Evolutionary conservation across 441 rosid genomes (phyloP).

Genomic region (Melastoma candidum): DNA sequence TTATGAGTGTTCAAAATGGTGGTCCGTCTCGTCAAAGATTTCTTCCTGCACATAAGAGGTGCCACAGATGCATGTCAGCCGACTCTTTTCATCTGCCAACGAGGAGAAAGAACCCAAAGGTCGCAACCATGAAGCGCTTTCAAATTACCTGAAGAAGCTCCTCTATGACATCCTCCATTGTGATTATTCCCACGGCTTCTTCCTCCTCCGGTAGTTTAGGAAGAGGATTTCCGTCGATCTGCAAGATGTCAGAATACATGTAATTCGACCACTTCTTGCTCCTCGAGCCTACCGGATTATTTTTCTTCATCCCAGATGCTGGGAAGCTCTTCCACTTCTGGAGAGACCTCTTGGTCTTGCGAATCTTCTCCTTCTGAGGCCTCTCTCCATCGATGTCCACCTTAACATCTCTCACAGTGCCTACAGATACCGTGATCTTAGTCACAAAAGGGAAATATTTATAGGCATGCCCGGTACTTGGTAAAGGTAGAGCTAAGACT

Average conservation of each 20-base stretch:
- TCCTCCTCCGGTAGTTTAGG: conserved; percentile 63
- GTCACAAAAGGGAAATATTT: no score
- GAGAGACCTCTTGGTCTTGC: conserved; percentile 53
- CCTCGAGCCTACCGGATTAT: conserved; percentile 32
- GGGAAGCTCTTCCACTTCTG: conserved; percentile 91
- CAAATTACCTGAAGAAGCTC: conserved; percentile 75
- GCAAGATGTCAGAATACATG: conserved; percentile 56
- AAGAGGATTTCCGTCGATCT: conserved; percentile 51
- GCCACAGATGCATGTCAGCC: neutral
- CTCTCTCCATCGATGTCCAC: conserved; percentile 56
- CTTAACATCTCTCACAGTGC: conserved; percentile 38
- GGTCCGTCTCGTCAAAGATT: conserved; percentile 96
- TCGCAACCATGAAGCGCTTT: no score
- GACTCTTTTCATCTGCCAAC: neutral
- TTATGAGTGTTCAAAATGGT: conserved; percentile 61
- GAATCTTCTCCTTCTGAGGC: conserved; percentile 38
- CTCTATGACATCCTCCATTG: conserved; percentile 99
- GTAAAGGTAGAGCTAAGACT: conserved; percentile 2
- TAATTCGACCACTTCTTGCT: conserved; percentile 71
- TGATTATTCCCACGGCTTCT: conserved; percentile 83
- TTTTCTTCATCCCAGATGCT: conserved; percentile 24
- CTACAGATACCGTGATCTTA: conserved; percentile 10
- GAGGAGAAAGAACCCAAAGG: neutral
- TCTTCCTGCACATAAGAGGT: conserved; percentile 52
- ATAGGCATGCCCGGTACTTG: no score